Evolutionary conservation across 306 rosid species (phyloP).

Genomic region (Inga oerstediana): DNA sequence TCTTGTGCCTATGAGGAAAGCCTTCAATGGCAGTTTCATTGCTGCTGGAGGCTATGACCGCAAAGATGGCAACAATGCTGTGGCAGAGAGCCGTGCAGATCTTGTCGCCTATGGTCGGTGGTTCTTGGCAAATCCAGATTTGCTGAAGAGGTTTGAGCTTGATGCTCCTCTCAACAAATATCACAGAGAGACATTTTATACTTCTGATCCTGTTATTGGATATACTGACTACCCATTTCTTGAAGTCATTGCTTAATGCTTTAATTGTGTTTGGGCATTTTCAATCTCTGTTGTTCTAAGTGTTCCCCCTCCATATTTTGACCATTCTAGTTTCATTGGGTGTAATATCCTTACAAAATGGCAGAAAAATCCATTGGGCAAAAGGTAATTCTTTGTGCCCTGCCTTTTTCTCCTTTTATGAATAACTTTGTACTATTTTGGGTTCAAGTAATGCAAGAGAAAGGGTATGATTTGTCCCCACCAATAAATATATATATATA

Average conservation of each 20-base stretch:
- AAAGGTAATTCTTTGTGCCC: not conserved
- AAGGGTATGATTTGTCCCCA: not conserved
- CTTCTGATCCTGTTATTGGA: not conserved
- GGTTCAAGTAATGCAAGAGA: not conserved
- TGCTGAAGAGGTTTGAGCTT: not conserved
- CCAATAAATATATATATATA: not conserved
- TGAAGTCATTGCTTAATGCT: not conserved
- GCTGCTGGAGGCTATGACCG: not conserved
- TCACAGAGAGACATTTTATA: not conserved
- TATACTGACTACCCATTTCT: not conserved
- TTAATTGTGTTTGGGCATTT: not conserved
- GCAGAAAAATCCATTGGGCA: not conserved
- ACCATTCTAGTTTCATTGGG: not conserved
- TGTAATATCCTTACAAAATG: not conserved
- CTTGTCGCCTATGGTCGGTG: not conserved
- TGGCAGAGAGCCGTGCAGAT: not conserved
- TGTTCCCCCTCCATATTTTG: not conserved
- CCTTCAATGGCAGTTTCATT: not conserved
- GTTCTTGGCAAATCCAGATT: not conserved
- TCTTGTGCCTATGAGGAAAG: not conserved
- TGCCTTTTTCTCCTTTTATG: not conserved
- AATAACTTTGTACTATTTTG: not conserved
- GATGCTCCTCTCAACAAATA: not conserved
- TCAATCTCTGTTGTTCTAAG: not conserved
- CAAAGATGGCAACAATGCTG: not conserved